Base-by-base conservation (phyloP, 1,284 basidiomycete genomes). In the Clitocybe nebularis region DNA sequence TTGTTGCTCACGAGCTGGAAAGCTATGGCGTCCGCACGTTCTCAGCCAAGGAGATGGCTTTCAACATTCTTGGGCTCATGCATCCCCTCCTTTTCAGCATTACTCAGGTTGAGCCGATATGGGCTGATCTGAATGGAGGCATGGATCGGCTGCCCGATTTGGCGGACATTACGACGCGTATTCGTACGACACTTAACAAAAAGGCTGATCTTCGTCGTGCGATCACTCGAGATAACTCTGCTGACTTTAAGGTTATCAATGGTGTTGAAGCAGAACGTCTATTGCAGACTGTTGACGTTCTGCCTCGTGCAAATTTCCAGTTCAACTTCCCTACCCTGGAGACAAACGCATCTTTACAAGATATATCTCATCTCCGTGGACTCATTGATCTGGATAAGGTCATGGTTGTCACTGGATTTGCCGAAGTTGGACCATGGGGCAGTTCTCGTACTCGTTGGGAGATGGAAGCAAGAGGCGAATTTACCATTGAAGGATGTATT, bases 31-130 rank as follows among this genome's bases (percentile, higher is more conserved):
- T 96, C 49, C 84, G 95, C 55, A 99, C 96, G 3, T 99, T 98
- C 82, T 96, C 93, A 2, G 89, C 94, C 37, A 97, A 97, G 72
- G 95, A 99, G 72, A 99, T 99, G 95, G 93, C 94, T 2, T 99
- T 99, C 83, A 99, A 98, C 71, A 92, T 99, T 57, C 84, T 99
- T 44, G 96, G 95, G 54, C 78, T 95, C 36, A 96, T 99, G 93
- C 96, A 98, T 64, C 95, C 96, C 32, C 82, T 98, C n/a, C 79
- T 99, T 40, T 98, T 98, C 77, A 97, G 95, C 65, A 94, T 98
- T 60, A 96, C 95, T n/a, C 96, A 99, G 66, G 94, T 99, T 44
- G 95, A 99, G 63, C 95, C 95, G 5, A 93, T 99, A 59, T 97
- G 94, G 93, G 94, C 93, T 38, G 93, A 98, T 62, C 74, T 97